Conservation (phyloP, 2,329 filamentous ascomycete genomes). For the Ophiostoma triangulosporum region DNA sequence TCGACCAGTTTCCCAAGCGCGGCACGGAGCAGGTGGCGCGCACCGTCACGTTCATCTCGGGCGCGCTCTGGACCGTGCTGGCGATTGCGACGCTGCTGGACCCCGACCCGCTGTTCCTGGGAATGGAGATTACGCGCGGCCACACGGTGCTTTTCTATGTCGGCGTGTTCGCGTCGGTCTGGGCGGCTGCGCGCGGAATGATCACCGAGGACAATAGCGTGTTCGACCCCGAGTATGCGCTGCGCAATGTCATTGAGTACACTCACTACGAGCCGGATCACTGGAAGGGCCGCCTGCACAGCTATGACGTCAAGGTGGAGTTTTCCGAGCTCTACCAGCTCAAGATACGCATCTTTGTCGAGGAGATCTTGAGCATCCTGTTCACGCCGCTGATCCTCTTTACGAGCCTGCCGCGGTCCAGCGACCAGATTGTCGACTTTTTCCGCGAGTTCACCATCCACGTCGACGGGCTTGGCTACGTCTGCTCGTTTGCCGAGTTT, state of each 20-base stretch:
- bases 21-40: constrained; percentile 77
- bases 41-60: constrained; percentile 77
- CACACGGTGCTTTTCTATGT: constrained; percentile 86
- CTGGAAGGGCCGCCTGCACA: constrained; percentile 84
- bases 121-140: constrained; percentile 81
- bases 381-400: constrained; percentile 83
- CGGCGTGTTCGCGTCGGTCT: constrained; percentile 67
- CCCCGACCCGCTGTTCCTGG: constrained; percentile 68
- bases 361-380: constrained; percentile 85
- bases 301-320: constrained; percentile 80
- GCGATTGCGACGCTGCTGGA: constrained; percentile 76
- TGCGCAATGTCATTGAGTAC: constrained; percentile 80
- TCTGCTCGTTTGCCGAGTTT: constrained; percentile 95
- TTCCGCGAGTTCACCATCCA: constrained; percentile 97
- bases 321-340: constrained; percentile 86
- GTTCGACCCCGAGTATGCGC: constrained; percentile 81
- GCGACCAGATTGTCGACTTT: constrained; percentile 90
- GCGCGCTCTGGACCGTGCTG: constrained; percentile 74
- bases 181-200: constrained; percentile 68
- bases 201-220: constrained; percentile 80
- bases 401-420: constrained; percentile 73
- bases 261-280: constrained; percentile 84
- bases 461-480: constrained; percentile 87
- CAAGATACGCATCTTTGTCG: constrained; percentile 80
- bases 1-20: constrained; percentile 92